phyloP scores from a whole-genome alignment of 148 eudicot genomes.

The Linanthus parryae region DNA sequence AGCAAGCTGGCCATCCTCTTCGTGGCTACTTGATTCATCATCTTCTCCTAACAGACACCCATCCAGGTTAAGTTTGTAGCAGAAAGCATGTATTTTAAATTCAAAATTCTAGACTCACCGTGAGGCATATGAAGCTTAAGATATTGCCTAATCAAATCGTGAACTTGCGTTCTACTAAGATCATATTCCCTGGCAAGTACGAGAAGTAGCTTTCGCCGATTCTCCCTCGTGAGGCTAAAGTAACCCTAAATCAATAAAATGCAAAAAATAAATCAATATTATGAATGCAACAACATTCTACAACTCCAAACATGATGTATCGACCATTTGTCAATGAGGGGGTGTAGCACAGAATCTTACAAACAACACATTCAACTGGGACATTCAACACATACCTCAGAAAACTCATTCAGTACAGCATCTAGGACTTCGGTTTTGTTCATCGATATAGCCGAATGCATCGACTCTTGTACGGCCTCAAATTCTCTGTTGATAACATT shows the following conservation, averaged over 20 bases:
- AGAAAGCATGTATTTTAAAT: too few species aligned
- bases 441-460: slow-evolving; percentile 78
- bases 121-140: slow-evolving; percentile 70
- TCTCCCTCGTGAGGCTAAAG: slow-evolving; percentile 47
- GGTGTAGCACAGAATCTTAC: too few species aligned
- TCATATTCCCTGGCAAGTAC: slow-evolving; percentile 80
- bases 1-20: slow-evolving; percentile 58
- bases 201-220: slow-evolving; percentile 43
- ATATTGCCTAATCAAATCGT: slow-evolving; percentile 76
- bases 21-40: slow-evolving; percentile 32
- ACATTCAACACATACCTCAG: slow-evolving; percentile 41
- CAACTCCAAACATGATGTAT: slow-evolving; percentile 1
- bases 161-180: slow-evolving; percentile 68
- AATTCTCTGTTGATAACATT: too few species aligned
- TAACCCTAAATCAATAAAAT: slow-evolving; percentile 50
- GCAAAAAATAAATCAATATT: neutral
- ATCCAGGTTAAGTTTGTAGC: too few species aligned
- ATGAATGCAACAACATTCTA: neutral
- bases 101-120: slow-evolving; percentile 31
- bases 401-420: slow-evolving; percentile 55
- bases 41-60: slow-evolving; percentile 52
- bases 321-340: too few species aligned
- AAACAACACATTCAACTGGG: too few species aligned
- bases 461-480: slow-evolving; percentile 54
- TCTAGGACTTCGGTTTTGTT: slow-evolving; percentile 73